Percentiles rank a stretch among this genome's conserved stretches.
phyloP scores from a whole-genome alignment of 2,329 filamentous ascomycete species.

The Calonectria pauciramosa region DNA sequence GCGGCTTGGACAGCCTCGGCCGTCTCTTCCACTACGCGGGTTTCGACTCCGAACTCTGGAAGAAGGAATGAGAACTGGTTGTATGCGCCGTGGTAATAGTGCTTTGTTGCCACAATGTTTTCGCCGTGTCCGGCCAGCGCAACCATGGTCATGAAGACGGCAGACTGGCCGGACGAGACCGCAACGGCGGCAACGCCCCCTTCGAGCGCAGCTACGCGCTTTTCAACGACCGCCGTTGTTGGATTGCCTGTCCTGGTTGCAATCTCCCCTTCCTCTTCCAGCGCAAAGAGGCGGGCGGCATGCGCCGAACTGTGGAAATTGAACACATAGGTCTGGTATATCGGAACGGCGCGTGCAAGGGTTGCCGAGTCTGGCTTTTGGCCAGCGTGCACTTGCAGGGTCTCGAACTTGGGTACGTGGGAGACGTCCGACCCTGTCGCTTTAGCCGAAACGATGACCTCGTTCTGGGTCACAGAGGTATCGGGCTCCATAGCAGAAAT shows the following conservation, averaged over 20 bases:
- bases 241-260: slow-evolving; percentile 97
- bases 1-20: slow-evolving; percentile 81
- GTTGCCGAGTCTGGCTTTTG: slow-evolving; percentile 80
- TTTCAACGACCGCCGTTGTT: slow-evolving; percentile 91
- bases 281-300: slow-evolving; percentile 90
- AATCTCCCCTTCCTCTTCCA: slow-evolving; percentile 96
- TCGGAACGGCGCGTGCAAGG: slow-evolving; percentile 90
- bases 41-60: slow-evolving; percentile 83
- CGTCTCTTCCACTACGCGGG: slow-evolving; percentile 87
- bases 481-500: background rate
- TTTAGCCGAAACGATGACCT: background rate
- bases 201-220: slow-evolving; percentile 56
- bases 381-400: slow-evolving; percentile 88
- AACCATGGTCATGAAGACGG: slow-evolving; percentile 89
- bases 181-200: background rate
- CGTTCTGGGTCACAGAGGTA: background rate
- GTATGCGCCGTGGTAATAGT: slow-evolving; percentile 94
- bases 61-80: slow-evolving; percentile 95
- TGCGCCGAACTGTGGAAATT: slow-evolving; percentile 96
- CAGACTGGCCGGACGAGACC: slow-evolving; percentile 82
- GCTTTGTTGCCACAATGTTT: slow-evolving; percentile 91
- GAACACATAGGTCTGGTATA: slow-evolving; percentile 79
- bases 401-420: slow-evolving; percentile 74
- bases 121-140: slow-evolving; percentile 86
- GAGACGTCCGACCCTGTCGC: background rate